Conservation (phyloP, 2,329 filamentous ascomycete genomes). For the Calonectria pseudoturangicola region DNA sequence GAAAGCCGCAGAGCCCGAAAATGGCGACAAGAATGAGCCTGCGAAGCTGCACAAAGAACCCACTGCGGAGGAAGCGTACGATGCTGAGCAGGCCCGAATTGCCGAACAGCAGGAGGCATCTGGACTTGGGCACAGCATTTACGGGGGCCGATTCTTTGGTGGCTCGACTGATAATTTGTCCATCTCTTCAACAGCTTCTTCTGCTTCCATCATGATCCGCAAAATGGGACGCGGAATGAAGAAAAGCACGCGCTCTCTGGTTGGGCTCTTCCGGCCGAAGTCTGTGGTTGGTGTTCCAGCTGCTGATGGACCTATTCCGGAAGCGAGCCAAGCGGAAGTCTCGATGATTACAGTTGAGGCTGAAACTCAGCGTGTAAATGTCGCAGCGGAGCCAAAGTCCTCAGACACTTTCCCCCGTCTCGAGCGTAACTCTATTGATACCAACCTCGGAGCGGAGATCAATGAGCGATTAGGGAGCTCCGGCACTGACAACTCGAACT, state of each 20-base stretch:
- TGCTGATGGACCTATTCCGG: conserved; percentile 78
- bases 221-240: conserved; percentile 99
- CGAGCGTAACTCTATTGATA: conserved; percentile 88
- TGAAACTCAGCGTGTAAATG: conserved; percentile 88
- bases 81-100: conserved; percentile 93
- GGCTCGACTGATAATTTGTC: conserved; percentile 97
- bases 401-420: conserved; percentile 86
- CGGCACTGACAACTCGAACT: conserved; percentile 75
- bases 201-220: conserved; percentile 93
- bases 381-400: conserved; percentile 81
- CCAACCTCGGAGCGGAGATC: conserved; percentile 67
- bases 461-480: conserved; percentile 74
- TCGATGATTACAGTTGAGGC: conserved; percentile 98
- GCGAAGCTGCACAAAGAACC: conserved; percentile 80
- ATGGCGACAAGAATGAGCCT: conserved; percentile 56
- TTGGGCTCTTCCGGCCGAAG: conserved; percentile 95
- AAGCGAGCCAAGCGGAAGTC: conserved; percentile 87
- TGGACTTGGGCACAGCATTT: conserved; percentile 94
- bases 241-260: conserved; percentile 91
- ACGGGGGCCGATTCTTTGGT: conserved; percentile 89
- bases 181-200: conserved; percentile 92
- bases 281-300: conserved; percentile 87
- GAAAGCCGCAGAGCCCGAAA: conserved; percentile 78
- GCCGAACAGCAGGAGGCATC: conserved; percentile 93
- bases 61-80: conserved; percentile 78